A percentile compares a stretch with the other conserved stretches of the same genome.
These are phyloP conservation scores for Arabidopsis hybrid DNA, from an alignment of 441 rosid species.

Conservation along the genomic window DNA sequence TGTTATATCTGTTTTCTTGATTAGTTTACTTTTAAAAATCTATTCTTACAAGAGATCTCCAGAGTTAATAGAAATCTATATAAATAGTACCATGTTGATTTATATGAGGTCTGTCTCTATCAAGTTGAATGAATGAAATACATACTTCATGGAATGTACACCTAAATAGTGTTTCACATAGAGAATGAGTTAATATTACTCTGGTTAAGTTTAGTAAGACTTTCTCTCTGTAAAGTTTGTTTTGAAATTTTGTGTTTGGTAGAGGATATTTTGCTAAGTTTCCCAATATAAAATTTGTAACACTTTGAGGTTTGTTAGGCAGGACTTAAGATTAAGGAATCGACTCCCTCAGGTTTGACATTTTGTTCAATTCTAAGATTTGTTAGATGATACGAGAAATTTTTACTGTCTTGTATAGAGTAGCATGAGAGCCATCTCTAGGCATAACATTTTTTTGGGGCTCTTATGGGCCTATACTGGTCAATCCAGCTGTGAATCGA, in stretches of 20 bases:
- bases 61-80: constrained; percentile 19
- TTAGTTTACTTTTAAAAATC: neutral
- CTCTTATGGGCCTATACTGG: neutral
- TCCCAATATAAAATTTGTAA: neutral
- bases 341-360: neutral
- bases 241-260: neutral
- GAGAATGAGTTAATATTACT: neutral
- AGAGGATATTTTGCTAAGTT: constrained; percentile 7
- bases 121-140: neutral
- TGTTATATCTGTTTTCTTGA: constrained; percentile 41
- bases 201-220: constrained; percentile 21
- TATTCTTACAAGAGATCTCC: constrained; percentile 12
- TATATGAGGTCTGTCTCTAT: constrained; percentile 4
- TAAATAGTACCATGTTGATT: neutral
- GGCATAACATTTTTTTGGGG: neutral
- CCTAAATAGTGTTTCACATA: neutral
- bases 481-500: neutral
- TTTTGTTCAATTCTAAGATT: neutral
- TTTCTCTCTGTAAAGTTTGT: constrained; percentile 1
- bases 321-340: neutral
- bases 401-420: neutral
- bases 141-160: constrained; percentile 6
- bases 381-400: neutral
- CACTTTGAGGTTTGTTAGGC: neutral
- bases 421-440: neutral